A percentile compares a stretch with the other conserved stretches of the same genome.
Evolutionary conservation across 768 basidiomycete species (phyloP).

Genomic region (Agrocybe chaxingu): DNA sequence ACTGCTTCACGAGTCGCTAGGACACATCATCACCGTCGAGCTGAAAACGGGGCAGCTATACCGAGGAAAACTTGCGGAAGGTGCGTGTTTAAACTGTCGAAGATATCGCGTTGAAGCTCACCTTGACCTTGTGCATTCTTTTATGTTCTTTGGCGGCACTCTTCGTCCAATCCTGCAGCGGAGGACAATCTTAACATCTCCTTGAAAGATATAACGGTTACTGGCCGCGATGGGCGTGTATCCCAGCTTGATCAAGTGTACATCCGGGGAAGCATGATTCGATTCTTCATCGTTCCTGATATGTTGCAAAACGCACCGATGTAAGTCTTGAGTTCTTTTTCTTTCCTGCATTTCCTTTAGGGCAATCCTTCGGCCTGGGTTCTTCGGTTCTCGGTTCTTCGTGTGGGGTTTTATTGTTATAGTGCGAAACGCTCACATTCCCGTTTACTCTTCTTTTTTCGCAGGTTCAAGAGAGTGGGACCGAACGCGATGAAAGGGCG

Average conservation of each 20-base stretch:
- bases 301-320: slow-evolving; percentile 99
- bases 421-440: slow-evolving; percentile 6
- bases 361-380: background rate
- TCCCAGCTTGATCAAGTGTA: slow-evolving; percentile 99
- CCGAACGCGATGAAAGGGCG: slow-evolving; percentile 98
- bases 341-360: background rate
- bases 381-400: too few species aligned
- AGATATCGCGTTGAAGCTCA: slow-evolving; percentile 8
- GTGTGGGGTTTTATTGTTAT: too few species aligned
- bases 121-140: background rate
- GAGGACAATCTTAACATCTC: slow-evolving; percentile 99
- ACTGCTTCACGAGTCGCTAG: slow-evolving; percentile 92
- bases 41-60: slow-evolving; percentile 97
- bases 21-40: slow-evolving; percentile 97
- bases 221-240: slow-evolving; percentile 95
- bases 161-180: slow-evolving; percentile 45
- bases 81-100: slow-evolving; percentile 38
- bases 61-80: slow-evolving; percentile 95
- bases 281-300: slow-evolving; percentile 99
- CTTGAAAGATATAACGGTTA: slow-evolving; percentile 94
- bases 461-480: slow-evolving; percentile 97
- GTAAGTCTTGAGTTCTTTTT: slow-evolving; percentile 35
- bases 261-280: slow-evolving; percentile 95
- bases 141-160: slow-evolving; percentile 15
- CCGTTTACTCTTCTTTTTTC: background rate